Evolutionary conservation across 345 rosid genomes (phyloP).

Genomic region (Erodium maritimum): DNA sequence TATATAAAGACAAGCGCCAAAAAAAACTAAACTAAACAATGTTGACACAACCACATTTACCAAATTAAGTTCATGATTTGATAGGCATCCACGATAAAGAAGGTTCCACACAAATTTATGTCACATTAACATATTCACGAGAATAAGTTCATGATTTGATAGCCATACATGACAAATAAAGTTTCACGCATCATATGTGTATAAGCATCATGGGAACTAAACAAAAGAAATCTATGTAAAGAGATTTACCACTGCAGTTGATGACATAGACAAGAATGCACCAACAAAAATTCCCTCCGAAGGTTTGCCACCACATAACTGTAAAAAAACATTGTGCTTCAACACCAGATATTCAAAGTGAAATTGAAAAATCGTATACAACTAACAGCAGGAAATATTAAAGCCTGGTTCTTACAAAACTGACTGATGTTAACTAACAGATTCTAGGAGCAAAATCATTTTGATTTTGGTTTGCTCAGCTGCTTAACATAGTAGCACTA

Average conservation of each 20-base stretch:
- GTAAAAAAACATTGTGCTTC: constrained; percentile 22
- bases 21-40: too few species aligned
- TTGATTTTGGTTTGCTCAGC: too few species aligned
- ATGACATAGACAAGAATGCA: constrained; percentile 84
- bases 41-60: too few species aligned
- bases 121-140: background rate
- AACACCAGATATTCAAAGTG: constrained; percentile 7
- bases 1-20: too few species aligned
- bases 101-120: too few species aligned
- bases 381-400: too few species aligned
- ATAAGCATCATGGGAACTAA: background rate
- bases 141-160: background rate
- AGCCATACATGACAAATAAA: background rate
- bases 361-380: background rate
- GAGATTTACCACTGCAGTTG: constrained; percentile 78
- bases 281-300: constrained; percentile 91
- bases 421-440: too few species aligned
- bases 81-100: too few species aligned
- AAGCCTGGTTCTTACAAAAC: too few species aligned
- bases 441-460: too few species aligned
- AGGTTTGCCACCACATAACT: constrained; percentile 87
- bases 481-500: too few species aligned
- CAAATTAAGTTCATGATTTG: too few species aligned
- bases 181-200: background rate
- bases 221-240: constrained; percentile 1